A percentile compares a stretch with the other conserved stretches of the same genome.
phyloP scores from a whole-genome alignment of 305 asterid genomes.

The Petunia hybrid region DNA sequence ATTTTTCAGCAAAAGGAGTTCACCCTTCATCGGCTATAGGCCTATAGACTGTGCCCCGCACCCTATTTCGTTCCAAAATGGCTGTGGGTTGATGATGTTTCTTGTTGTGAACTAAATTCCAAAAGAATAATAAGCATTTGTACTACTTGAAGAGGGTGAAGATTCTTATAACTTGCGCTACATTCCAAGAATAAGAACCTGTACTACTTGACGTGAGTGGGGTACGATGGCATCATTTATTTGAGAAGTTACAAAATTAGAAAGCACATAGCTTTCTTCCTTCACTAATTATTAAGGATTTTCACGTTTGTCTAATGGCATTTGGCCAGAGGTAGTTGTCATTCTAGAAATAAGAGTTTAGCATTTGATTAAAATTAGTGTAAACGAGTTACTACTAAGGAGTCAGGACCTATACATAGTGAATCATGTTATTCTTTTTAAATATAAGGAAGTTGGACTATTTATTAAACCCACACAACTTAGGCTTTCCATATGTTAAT shows the following conservation, averaged over 20 bases:
- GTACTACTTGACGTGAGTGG: background rate
- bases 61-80: background rate
- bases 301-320: background rate
- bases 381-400: background rate
- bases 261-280: background rate
- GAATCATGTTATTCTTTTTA: too few species aligned
- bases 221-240: slow-evolving; percentile 30
- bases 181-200: background rate
- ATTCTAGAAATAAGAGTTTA: background rate
- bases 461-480: too few species aligned
- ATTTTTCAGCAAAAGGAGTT: too few species aligned
- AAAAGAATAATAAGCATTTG: slow-evolving; percentile 1
- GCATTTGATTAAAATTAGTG: too few species aligned
- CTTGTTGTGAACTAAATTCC: background rate
- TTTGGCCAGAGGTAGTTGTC: slow-evolving; percentile 21
- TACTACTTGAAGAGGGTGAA: background rate
- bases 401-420: too few species aligned
- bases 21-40: too few species aligned
- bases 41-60: too few species aligned
- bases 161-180: background rate
- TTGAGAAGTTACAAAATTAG: background rate
- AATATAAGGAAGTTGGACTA: too few species aligned
- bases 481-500: too few species aligned
- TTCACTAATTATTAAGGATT: background rate
- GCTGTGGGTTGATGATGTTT: background rate